These are phyloP conservation scores for Styphnolobium japonicum DNA, from an alignment of 306 rosid species.

Conservation along the genomic window DNA sequence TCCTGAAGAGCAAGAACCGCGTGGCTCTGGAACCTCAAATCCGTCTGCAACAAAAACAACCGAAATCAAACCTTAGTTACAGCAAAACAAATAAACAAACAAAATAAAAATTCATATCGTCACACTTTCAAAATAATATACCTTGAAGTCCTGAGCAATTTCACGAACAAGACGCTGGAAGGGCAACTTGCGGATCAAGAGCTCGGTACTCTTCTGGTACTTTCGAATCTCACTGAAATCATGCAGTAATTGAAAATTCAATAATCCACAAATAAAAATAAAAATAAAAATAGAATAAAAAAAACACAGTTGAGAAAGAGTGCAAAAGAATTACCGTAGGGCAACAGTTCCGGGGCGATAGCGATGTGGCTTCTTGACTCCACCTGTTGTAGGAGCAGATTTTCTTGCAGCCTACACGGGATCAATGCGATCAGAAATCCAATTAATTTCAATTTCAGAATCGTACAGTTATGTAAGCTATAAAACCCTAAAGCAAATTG, in stretches of 20 bases:
- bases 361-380: conserved; percentile 76
- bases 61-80: not conserved
- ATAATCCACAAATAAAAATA: not conserved
- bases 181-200: conserved; percentile 68
- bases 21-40: conserved; percentile 77
- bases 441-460: too few species aligned
- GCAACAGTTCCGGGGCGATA: conserved; percentile 82
- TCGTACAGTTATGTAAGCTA: too few species aligned
- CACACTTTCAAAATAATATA: not conserved
- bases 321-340: conserved; percentile 47
- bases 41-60: conserved; percentile 43
- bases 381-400: conserved; percentile 73
- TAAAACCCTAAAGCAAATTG: not conserved
- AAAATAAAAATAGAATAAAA: rapidly evolving
- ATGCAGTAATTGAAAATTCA: not conserved
- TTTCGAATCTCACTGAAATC: conserved; percentile 65
- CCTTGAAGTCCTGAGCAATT: conserved; percentile 45
- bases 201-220: conserved; percentile 80
- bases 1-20: conserved; percentile 81
- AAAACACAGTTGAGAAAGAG: too few species aligned
- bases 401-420: conserved; percentile 58
- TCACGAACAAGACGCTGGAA: conserved; percentile 52
- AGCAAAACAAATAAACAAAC: not conserved
- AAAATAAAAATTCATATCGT: too few species aligned
- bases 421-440: not conserved